Conservation (phyloP, 2,329 filamentous ascomycete species). For the Pseudogymnoascus sp. region DNA sequence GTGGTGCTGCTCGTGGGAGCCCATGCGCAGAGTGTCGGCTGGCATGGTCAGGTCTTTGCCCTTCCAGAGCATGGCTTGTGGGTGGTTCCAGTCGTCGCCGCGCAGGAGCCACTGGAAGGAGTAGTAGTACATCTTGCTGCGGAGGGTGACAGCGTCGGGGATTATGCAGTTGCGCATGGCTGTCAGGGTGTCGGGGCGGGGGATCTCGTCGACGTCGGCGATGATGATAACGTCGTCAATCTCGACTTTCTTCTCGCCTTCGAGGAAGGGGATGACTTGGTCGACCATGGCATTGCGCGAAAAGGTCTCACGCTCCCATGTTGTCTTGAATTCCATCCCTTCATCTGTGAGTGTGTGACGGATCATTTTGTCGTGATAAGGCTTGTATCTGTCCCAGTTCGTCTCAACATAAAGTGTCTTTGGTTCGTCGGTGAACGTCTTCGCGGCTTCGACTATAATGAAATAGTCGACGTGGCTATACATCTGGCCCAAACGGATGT, state of each 20-base stretch:
- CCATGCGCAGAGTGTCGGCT: slow-evolving; percentile 34
- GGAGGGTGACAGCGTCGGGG: slow-evolving; percentile 29
- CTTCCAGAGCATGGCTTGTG: slow-evolving; percentile 38
- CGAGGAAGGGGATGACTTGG: slow-evolving; percentile 39
- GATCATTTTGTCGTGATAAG: slow-evolving; percentile 54
- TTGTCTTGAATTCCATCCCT: slow-evolving; percentile 31
- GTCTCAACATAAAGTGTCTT: slow-evolving; percentile 49
- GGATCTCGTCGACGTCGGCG: slow-evolving; percentile 41
- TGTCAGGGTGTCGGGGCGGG: slow-evolving; percentile 30
- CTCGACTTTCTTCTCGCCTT: slow-evolving; percentile 26
- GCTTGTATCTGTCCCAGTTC: slow-evolving; percentile 43
- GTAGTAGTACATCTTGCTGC: slow-evolving; percentile 33
- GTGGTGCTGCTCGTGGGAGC: slow-evolving; percentile 21
- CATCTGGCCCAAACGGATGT: slow-evolving; percentile 53
- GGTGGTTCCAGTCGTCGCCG: slow-evolving; percentile 35
- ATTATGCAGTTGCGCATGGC: slow-evolving; percentile 32
- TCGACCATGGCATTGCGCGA: slow-evolving; percentile 50
- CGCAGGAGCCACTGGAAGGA: slow-evolving; percentile 32
- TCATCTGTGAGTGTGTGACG: slow-evolving; percentile 45
- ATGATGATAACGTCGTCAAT: slow-evolving; percentile 38
- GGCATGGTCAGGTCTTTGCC: slow-evolving; percentile 32
- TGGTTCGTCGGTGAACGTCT: slow-evolving; percentile 48
- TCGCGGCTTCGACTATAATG: slow-evolving; percentile 51
- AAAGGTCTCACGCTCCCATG: slow-evolving; percentile 46
- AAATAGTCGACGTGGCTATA: slow-evolving; percentile 56